These are phyloP conservation scores for Conoideocrella luteorostrata DNA, from an alignment of 2,329 filamentous ascomycete species.

Conservation along the genomic window DNA sequence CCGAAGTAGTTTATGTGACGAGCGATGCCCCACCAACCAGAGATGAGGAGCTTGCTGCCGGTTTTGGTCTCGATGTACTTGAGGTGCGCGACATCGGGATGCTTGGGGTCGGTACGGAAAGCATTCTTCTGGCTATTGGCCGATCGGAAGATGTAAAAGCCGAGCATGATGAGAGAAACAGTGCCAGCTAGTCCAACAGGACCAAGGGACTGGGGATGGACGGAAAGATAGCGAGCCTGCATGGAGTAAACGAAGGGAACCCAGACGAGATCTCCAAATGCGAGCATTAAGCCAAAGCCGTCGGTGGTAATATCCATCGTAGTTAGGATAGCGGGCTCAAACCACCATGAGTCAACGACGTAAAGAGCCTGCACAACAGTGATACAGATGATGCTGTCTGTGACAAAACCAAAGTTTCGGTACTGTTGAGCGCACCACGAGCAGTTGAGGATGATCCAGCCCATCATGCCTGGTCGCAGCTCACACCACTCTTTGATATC, in stretches of 20 bases:
- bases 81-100: slow-evolving; percentile 72
- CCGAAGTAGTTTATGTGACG: slow-evolving; percentile 95
- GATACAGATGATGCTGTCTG: slow-evolving; percentile 78
- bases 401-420: slow-evolving; percentile 72
- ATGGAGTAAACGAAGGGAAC: slow-evolving; percentile 83
- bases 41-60: slow-evolving; percentile 73
- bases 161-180: slow-evolving; percentile 58
- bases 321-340: slow-evolving; percentile 82
- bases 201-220: slow-evolving; percentile 76
- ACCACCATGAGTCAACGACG: slow-evolving; percentile 76
- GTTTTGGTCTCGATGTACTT: slow-evolving; percentile 78
- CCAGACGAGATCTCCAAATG: slow-evolving; percentile 90
- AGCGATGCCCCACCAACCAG: slow-evolving; percentile 89
- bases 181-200: slow-evolving; percentile 58
- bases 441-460: slow-evolving; percentile 80
- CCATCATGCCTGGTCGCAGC: slow-evolving; percentile 83
- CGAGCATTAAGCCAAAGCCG: slow-evolving; percentile 91
- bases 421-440: slow-evolving; percentile 86
- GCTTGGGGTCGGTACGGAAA: slow-evolving; percentile 81
- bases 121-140: slow-evolving; percentile 92
- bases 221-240: slow-evolving; percentile 77
- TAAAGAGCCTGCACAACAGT: slow-evolving; percentile 75
- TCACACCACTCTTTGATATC: slow-evolving; percentile 91
- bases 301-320: slow-evolving; percentile 93
- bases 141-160: slow-evolving; percentile 91